Base-by-base conservation (phyloP, 345 rosid species). In the Adansonia digitata region DNA sequence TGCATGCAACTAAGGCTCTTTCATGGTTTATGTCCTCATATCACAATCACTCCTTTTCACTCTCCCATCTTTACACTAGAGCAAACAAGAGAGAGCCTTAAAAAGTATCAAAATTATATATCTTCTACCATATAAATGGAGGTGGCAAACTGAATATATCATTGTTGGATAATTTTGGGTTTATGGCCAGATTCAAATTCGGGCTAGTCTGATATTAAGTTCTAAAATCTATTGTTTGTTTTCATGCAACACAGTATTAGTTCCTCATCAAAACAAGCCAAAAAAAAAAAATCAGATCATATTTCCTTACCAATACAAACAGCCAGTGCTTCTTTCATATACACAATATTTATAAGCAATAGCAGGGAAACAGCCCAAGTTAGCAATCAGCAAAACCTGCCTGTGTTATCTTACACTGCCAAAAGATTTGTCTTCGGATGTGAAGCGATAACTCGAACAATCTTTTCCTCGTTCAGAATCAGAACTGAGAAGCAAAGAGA, bases 371-470 rank as follows among this genome's bases (percentile, higher is more conserved):
- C 24, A 5, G 53, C 11, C 26, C 13, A 37, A 57, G 26, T 57
- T 24, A 55, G 75, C 52, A 55, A 35, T 10, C 66, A 27, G 68
- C 60, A 39, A 59, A 57, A 13, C 68, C 52, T 59, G 75, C 53
- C 5, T 8, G 67, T 64, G 76, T 79, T 53, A 85, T 78, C 71
- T 80, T 51, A 63, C 45, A 66, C 67, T 57, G 77, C 80, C 78
- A 9, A 76, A 26, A 39, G 85, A 81, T 40, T 76, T 76, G 75
- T 70, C 82, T 56, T 81, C 82, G 0, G 79, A 78, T 45, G 67
- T 68, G 11, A 67, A 49, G 61, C 71, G 72, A 13, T 74, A 74
- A 82, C 82, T 71, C 5, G 29, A 75, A 68, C 71, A 34, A 57
- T 80, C 85, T 15, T 74, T 75, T 9, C 74, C 79, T 4, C 40